A percentile compares a stretch with the other conserved stretches of the same genome.
Conservation (phyloP, 768 basidiomycete species). For the Termitomyces sp. region DNA sequence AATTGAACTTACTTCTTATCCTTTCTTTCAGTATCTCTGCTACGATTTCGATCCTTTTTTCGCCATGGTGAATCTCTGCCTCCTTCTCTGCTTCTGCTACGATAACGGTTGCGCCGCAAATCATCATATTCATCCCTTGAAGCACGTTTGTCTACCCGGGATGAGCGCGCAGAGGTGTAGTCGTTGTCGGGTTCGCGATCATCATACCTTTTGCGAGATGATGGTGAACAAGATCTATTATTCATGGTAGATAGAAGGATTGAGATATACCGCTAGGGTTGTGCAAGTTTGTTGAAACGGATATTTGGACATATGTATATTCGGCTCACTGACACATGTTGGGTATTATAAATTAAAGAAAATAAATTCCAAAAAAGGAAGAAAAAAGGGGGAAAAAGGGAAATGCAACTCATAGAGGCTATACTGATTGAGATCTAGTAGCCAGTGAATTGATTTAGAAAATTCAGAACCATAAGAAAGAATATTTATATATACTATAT, state of each 20-base stretch:
- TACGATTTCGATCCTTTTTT: conserved; percentile 30
- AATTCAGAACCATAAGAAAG: too few relatives aligned
- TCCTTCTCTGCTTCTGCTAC: conserved; percentile 21
- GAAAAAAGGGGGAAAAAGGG: too few relatives aligned
- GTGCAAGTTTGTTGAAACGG: not conserved
- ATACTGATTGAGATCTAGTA: too few relatives aligned
- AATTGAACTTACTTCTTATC: conserved; percentile 38
- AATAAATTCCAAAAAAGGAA: too few relatives aligned
- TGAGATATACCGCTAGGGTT: not conserved
- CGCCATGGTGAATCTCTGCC: conserved; percentile 18
- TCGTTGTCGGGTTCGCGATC: conserved; percentile 26
- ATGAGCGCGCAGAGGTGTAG: conserved; percentile 27
- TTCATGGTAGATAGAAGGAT: conserved; percentile 27
- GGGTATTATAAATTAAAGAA: too few relatives aligned
- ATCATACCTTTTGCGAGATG: conserved; percentile 35
- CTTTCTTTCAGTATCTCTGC: conserved; percentile 32
- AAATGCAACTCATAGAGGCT: too few relatives aligned
- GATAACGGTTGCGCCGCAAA: conserved; percentile 21
- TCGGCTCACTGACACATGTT: too few relatives aligned
- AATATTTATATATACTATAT: too few relatives aligned
- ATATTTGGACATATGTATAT: conserved; percentile 12
- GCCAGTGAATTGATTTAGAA: too few relatives aligned
- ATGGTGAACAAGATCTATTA: conserved; percentile 47
- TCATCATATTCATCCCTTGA: conserved; percentile 26
- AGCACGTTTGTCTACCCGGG: conserved; percentile 24